These are phyloP conservation scores for Lagerstroemia speciosa DNA, from an alignment of 345 rosid genomes.

Conservation along the genomic window DNA sequence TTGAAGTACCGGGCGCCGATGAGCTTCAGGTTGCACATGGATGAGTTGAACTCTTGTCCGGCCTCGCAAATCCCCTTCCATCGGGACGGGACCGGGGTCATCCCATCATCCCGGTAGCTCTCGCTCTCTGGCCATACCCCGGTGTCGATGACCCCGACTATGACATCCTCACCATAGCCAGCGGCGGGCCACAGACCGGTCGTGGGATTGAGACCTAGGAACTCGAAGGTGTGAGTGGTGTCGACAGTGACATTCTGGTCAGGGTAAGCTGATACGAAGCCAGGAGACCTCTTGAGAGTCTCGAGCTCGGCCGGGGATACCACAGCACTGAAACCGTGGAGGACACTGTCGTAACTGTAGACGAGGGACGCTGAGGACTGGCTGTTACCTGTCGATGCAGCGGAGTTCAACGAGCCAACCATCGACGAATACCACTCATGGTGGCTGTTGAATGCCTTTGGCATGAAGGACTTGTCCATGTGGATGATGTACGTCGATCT, in stretches of 20 bases:
- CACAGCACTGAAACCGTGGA: constrained; percentile 32
- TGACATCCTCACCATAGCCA: constrained; percentile 28
- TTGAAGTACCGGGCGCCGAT: constrained; percentile 43
- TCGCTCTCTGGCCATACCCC: constrained; percentile 51
- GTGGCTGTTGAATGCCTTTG: constrained; percentile 13
- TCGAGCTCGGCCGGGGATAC: constrained; percentile 29
- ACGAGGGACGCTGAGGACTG: constrained; percentile 6
- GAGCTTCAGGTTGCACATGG: constrained; percentile 43
- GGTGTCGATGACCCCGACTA: constrained; percentile 35
- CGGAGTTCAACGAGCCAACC: not conserved
- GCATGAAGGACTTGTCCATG: constrained; percentile 33
- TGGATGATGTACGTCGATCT: constrained; percentile 21
- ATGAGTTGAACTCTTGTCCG: constrained; percentile 35
- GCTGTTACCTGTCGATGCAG: not conserved
- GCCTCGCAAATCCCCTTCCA: constrained; percentile 45
- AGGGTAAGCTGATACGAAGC: constrained; percentile 22
- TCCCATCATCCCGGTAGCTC: constrained; percentile 35
- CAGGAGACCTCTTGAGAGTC: constrained; percentile 24
- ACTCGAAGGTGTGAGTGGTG: constrained; percentile 31
- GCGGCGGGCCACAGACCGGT: constrained; percentile 29
- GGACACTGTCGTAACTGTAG: constrained; percentile 21
- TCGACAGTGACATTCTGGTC: constrained; percentile 26
- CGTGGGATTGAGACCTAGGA: constrained; percentile 23
- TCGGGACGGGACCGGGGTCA: constrained; percentile 25
- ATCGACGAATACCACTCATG: constrained; percentile 16